Evolutionary conservation across 2,329 filamentous ascomycete species (phyloP), one percentile per base, ranked within the genome.

Genomic region (Ophiostoma fasciatum): DNA sequence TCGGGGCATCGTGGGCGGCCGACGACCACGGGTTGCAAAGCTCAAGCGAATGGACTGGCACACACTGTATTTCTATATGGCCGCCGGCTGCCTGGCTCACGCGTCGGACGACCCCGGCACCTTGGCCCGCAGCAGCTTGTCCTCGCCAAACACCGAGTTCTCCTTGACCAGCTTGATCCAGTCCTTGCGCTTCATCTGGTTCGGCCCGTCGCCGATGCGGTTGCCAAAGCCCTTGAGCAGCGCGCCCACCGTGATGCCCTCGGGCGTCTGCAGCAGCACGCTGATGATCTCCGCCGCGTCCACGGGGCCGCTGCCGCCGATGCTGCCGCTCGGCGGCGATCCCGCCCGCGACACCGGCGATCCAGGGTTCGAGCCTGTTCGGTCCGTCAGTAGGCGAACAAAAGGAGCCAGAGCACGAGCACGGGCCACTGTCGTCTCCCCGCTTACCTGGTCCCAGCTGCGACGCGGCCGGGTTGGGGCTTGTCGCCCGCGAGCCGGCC

Each of bases 121-220:
- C 41, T 51, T 56, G 7, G 51, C 45, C 13, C 51, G 55, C 35
- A 70, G 47, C 13, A 71, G 55, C 54, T 74, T 78, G 39, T 75
- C 70, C 0, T 60, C 68, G 1, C 62, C 65, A 50, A 68, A 74
- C 12, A 60, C 56, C 1, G 67, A 64, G 26, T 70, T 59, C 25
- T 63, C 60, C 51, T 68, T 72, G 11, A 79, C 71, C 39, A 78
- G 49, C 37, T 61, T 58, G 41, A 78, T 67, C 64, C 73, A 78
- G 19, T 71, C 64, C 23, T 57, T 54, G 44, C 64, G 66, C 4
- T 58, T 56, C 50, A 70, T 71, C 46, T 65, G 60, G 5, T 64
- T 62, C 5, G 64, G 61, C 7, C 59, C 57, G 17, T 67, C 64
- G 17, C 63, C 64, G 11, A 78, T 57, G 18, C 73, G 66, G 19